A percentile compares a stretch with the other conserved stretches of the same genome.
These are phyloP conservation scores for Puccinia hordei DNA, from an alignment of 1,284 basidiomycete species.

Conservation along the genomic window DNA sequence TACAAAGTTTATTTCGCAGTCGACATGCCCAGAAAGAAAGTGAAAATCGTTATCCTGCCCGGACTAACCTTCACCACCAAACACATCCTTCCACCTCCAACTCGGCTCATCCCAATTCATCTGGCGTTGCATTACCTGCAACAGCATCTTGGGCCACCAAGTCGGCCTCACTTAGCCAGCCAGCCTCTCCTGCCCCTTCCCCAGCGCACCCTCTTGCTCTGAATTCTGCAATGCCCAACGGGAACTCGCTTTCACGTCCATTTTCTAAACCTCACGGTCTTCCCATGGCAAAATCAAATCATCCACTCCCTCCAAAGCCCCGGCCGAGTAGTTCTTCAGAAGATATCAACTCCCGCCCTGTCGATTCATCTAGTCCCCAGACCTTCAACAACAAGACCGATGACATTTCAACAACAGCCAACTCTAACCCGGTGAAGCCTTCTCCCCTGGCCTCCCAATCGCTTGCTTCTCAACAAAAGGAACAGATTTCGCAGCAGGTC, in stretches of 20 bases:
- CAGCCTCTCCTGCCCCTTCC: constrained; percentile 38
- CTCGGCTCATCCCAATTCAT: constrained; percentile 30
- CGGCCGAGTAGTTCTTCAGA: constrained; percentile 28
- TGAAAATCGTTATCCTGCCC: constrained; percentile 32
- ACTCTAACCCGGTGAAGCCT: no score
- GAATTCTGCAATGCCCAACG: not conserved
- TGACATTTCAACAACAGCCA: not conserved
- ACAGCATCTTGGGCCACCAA: constrained; percentile 49
- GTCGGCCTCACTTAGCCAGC: constrained; percentile 32
- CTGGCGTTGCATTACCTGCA: constrained; percentile 42
- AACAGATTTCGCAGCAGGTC: not conserved
- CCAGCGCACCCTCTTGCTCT: constrained; percentile 2
- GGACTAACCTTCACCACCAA: constrained; percentile 18
- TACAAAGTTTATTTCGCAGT: not conserved
- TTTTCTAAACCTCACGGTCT: constrained; percentile 11
- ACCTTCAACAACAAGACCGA: no score
- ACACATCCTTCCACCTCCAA: constrained; percentile 28
- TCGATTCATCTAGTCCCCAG: not conserved
- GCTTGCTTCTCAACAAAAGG: not conserved
- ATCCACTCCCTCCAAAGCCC: constrained; percentile 44
- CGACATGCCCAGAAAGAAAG: constrained; percentile 49
- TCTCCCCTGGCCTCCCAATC: constrained; percentile 7
- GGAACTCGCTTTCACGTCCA: not conserved
- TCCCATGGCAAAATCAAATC: constrained; percentile 3
- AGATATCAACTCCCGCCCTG: not conserved